Base-by-base conservation (phyloP, 257 asterid genomes). In the Solanum clarkiae region DNA sequence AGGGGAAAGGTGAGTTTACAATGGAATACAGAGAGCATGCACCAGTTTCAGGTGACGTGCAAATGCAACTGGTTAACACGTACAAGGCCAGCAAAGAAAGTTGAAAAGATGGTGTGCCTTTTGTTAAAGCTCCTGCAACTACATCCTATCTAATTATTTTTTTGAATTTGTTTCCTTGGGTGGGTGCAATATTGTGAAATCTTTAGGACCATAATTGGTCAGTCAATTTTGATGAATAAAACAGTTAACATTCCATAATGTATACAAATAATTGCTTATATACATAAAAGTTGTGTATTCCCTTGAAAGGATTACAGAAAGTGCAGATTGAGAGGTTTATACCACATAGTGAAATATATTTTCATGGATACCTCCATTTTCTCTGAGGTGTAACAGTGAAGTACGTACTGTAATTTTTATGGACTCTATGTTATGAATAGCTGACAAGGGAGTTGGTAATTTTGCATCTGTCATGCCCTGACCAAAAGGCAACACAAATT, bases 1-100 rank as follows among this genome's bases (percentile, higher is more conserved):
- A 97, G 98, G 99, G 99, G 5, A 97, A 97, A 92, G 99, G 99
- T 15, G 99, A 97, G 91, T 97, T 97, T 88, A 95, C 99, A 26
- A 97, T 95, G 99, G 99, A 97, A 88, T 97, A 97, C 87, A 85
- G 87, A 71, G 94, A 95, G 86, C 99, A 97, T 84, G 86, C 91
- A 6, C 93, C 97, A 68, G 98, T 97, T 85, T 87, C 99, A 11
- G 90, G 90, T 83, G 99, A 96, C 42, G 97, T 94, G 80, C 99
- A 96, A 89, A 89, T 93, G 18, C 98, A 94, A 89, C 88, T 97
- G 86, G 92, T 97, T 86, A 94, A 93, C 36, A 62, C 89, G 9
- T 86, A 93, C 94, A 93, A 93, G 88, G 93, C 94, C 57, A 84
- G 93, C 45, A 94, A 88, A 87, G 88, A 88, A 6, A 84, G 49